Base-by-base conservation (phyloP, 306 rosid genomes). In the Cicer chorassanicum region DNA sequence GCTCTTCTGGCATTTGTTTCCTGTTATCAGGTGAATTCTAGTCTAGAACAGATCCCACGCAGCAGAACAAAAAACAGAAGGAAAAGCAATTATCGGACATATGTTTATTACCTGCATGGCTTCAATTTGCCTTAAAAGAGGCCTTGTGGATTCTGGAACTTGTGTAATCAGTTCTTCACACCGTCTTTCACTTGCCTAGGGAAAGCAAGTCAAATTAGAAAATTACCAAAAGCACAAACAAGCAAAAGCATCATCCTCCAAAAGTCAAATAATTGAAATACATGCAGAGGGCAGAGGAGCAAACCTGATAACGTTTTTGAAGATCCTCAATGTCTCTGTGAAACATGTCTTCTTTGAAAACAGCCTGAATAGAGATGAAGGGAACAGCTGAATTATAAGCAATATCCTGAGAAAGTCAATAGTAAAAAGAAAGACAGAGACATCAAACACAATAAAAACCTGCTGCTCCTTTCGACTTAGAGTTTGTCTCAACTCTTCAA, bases 101-200 rank as follows among this genome's bases (percentile, higher is more conserved):
- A 60, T 54, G 77, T 50, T 48, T 44, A 76, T 45, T 70, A 90
- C 99, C 98, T 95, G 98, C 97, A 95, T 95, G 78, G 97, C 99
- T 83, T 95, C 99, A 68, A 95, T 95, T 85, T 95, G 99, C 83
- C 99, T 87, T 70, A 95, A 82, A 80, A 95, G 98, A 0, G 99
- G 99, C 84, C 99, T 90, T 15, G 99, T 95, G 68, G 99, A 92
- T 69, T 95, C 99, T 21, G 99, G 99, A 77, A 95, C 98, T 88
- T 95, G 99, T 0, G 96, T 92, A 66, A 95, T 84, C 88, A 95
- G 77, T 75, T 95, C 99, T 82, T 95, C 99, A 77, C 98, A 90
- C 19, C 99, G 93, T 40, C 99, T 91, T 84, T 95, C 99, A 86
- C 99, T 95, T 75, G 96, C 98, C 99, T 95, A 74, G 61, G 73